Evolutionary conservation across 1,284 basidiomycete species (phyloP), one percentile per base, ranked within the genome.

Genomic region (Mixia osmundae): DNA sequence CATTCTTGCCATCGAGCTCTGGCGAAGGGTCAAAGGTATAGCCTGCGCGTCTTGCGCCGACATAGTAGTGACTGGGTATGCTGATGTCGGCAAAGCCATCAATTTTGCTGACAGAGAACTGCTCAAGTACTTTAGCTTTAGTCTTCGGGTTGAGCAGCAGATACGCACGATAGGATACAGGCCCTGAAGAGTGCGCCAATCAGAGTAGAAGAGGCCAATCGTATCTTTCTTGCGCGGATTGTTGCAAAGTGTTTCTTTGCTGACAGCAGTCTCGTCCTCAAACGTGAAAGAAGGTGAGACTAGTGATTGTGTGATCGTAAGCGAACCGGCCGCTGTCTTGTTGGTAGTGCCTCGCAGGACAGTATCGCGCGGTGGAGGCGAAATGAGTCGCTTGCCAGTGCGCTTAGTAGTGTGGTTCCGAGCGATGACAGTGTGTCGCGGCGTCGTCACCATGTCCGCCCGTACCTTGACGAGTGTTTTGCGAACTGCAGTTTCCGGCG

Each of bases 141-240:
- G n/a, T n/a, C n/a, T n/a, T n/a, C n/a, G n/a, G n/a, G n/a, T n/a
- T n/a, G n/a, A n/a, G n/a, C n/a, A n/a, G n/a, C n/a, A n/a, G n/a
- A n/a, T n/a, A n/a, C n/a, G n/a, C n/a, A n/a, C n/a, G 36, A 94
- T 68, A 4, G 85, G 85, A 55, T 78, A 83, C 10, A 87, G 62
- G 1, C 69, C 69, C 12, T 76, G 68, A 39, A 87, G 72, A 0
- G 74, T 77, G 14, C 83, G 63, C 76, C 79, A 89, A 54, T 91
- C 85, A 14, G 77, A 79, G 66, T 87, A 91, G 57, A 91, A 89
- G 54, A 80, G 80, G 4, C 82, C 82, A 52, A 87, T 82, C 30
- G 64, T 65, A 52, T 74, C 72, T 47, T 74, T 78, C 18, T 73
- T 71, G 60, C 75, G 72, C 0, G 82, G 80, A 29, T 71, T 63